Percentiles rank a stretch among this genome's conserved stretches.
Evolutionary conservation across 176 grass and related monocot species (phyloP).

Genomic region (Eragrostis nindensis): DNA sequence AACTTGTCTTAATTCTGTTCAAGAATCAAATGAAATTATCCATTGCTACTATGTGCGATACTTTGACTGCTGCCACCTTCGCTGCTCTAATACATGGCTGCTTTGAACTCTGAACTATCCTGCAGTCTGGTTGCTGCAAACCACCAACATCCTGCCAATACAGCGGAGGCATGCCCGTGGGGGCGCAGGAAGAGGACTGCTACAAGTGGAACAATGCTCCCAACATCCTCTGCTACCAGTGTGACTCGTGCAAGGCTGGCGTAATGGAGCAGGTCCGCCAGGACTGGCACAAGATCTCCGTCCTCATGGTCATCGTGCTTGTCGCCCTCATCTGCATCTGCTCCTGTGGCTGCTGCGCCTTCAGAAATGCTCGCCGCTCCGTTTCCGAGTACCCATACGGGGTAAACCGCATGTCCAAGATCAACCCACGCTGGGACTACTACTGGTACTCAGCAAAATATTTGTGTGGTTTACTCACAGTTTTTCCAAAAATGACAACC

Average conservation of each 20-base stretch:
- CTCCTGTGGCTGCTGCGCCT: slow-evolving; percentile 80
- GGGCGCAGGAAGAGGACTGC: slow-evolving; percentile 80
- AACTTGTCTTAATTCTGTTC: neutral
- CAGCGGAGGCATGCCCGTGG: slow-evolving; percentile 60
- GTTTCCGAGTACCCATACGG: slow-evolving; percentile 75
- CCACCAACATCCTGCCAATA: slow-evolving; percentile 91
- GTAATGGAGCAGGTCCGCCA: slow-evolving; percentile 85
- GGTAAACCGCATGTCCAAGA: slow-evolving; percentile 90
- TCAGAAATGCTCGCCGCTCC: slow-evolving; percentile 70
- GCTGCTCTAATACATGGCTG: neutral
- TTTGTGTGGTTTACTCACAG: neutral
- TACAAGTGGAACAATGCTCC: slow-evolving; percentile 89
- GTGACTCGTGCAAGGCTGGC: slow-evolving; percentile 92
- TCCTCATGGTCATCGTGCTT: slow-evolving; percentile 77
- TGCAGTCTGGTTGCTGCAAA: slow-evolving; percentile 97
- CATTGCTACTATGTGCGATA: neutral
- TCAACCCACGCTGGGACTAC: slow-evolving; percentile 86
- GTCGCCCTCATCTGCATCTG: slow-evolving; percentile 69
- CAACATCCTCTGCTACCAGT: slow-evolving; percentile 78
- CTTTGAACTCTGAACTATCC: neutral
- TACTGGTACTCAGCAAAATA: slow-evolving; percentile 70
- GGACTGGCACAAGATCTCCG: slow-evolving; percentile 90
- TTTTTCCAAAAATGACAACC: neutral
- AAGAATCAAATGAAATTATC: neutral
- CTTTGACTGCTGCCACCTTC: neutral